Percentiles rank a stretch among this genome's conserved stretches.
phyloP scores from a whole-genome alignment of 1,284 basidiomycete species.

The Anthracocystis setariae region DNA sequence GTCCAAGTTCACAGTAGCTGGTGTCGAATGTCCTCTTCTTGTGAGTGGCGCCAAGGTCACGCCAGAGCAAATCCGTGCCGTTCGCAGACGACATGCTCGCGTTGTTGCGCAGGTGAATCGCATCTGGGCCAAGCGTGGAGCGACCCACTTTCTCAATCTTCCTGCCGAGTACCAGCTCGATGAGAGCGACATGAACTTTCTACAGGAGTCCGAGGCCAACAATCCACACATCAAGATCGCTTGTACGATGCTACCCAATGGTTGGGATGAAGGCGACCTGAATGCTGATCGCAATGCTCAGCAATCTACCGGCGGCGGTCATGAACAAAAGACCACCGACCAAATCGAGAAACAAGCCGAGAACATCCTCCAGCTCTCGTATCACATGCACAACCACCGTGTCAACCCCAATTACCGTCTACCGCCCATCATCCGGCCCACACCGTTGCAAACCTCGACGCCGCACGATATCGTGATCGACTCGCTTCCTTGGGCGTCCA shows the following conservation, averaged over 20 bases:
- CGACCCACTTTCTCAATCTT: constrained; percentile 23
- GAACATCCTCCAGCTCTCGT: constrained; percentile 26
- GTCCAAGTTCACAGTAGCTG: constrained; percentile 1
- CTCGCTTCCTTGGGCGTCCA: constrained; percentile 26
- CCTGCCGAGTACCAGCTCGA: constrained; percentile 21
- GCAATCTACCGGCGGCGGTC: background rate
- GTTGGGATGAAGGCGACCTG: constrained; percentile 44
- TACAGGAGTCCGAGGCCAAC: constrained; percentile 23
- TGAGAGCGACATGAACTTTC: constrained; percentile 19
- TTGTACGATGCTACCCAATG: constrained; percentile 19
- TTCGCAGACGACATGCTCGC: constrained; percentile 22
- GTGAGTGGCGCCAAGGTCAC: constrained; percentile 1
- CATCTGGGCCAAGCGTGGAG: constrained; percentile 34
- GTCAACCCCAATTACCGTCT: constrained; percentile 46
- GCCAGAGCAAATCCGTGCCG: constrained; percentile 1
- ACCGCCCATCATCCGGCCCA: constrained; percentile 46
- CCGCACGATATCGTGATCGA: constrained; percentile 55
- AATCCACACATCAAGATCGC: constrained; percentile 39
- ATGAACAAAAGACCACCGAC: constrained; percentile 4
- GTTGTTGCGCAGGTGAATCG: constrained; percentile 33
- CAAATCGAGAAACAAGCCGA: constrained; percentile 31
- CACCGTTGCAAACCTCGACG: constrained; percentile 42
- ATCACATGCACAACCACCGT: constrained; percentile 44
- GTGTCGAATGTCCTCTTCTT: constrained; percentile 1
- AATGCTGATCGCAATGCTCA: background rate